Evolutionary conservation across 1,284 basidiomycete species (phyloP).

Genomic region (Fomitopsis palustris): DNA sequence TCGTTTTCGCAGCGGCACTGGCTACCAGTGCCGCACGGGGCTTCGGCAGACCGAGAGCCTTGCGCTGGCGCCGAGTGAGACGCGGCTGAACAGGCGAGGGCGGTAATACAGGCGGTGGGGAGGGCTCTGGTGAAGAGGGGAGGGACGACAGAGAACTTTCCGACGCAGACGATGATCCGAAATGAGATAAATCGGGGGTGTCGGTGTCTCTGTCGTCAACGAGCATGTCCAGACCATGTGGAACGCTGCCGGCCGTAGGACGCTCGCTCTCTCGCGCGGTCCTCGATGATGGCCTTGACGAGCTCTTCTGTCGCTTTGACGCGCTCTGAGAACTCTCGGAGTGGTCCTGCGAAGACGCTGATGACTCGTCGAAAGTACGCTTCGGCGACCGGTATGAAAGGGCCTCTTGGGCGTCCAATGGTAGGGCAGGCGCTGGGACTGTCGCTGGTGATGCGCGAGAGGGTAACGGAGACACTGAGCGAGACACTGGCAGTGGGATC

Average conservation of each 20-base stretch:
- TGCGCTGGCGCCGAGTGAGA: slow-evolving; percentile 65
- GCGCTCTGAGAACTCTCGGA: slow-evolving; percentile 39
- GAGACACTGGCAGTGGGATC: slow-evolving; percentile 41
- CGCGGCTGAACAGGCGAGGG: slow-evolving; percentile 24
- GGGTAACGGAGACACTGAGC: slow-evolving; percentile 41
- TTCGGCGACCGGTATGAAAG: slow-evolving; percentile 53
- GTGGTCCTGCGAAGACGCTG: slow-evolving; percentile 32
- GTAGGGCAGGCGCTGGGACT: slow-evolving; percentile 12
- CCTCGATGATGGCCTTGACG: slow-evolving; percentile 15
- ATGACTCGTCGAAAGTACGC: slow-evolving; percentile 64
- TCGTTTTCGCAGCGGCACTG: slow-evolving; percentile 20
- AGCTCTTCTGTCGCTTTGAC: slow-evolving; percentile 40
- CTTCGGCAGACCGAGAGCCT: slow-evolving; percentile 63
- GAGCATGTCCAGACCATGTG: slow-evolving; percentile 10
- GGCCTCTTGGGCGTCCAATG: slow-evolving; percentile 7
- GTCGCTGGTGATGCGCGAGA: slow-evolving; percentile 24
- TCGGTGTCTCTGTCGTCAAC: slow-evolving; percentile 34
- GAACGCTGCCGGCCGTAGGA: neutral
- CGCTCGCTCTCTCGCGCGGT: slow-evolving; percentile 10
- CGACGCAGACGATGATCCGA: slow-evolving; percentile 37
- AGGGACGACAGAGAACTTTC: slow-evolving; percentile 39
- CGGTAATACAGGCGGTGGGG: slow-evolving; percentile 32
- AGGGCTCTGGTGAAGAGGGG: slow-evolving; percentile 37
- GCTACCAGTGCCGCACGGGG: slow-evolving; percentile 29
- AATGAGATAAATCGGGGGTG: slow-evolving; percentile 42